Evolutionary conservation across 2,329 filamentous ascomycete species (phyloP), one percentile per base, ranked within the genome.

Genomic region (Aureobasidium melanogenum): DNA sequence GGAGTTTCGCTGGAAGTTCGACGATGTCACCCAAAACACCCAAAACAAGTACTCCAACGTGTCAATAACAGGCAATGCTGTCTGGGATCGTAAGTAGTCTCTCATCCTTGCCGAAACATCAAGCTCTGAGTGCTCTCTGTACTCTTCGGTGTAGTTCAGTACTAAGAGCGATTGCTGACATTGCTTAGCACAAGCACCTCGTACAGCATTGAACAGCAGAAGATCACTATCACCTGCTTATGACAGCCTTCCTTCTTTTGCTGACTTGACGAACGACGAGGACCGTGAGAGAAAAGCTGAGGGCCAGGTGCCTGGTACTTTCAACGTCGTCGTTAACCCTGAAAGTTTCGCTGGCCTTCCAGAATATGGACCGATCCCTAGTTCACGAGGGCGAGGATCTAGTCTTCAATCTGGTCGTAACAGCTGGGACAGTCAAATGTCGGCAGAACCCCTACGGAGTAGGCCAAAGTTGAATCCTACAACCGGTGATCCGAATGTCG

Each of bases 241-340:
- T 24, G 80, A 84, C 67, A 69, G 76, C n/a, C 72, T 84, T 14
- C 82, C 82, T 22, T 78, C 79, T 2, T 85, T 84, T 69, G 70
- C 77, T 34, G 69, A 72, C 15, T 74, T 85, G 59, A 80, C 75
- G 1, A 83, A 75, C 30, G 82, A 85, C 63, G 81, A 83, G 65
- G 82, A 84, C 30, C 74, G 82, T 43, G 82, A 85, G 67, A 76
- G 73, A 62, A 84, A 84, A 67, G 82, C 82, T 17, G 76, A 79
- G 56, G 71, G 71, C 8, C 74, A 74, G 39, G 71, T 70, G 36
- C 81, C 82, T 1, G 82, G 82, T 17, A 83, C 80, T 1, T 84
- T 80, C 68, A 75, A 80, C 67, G 80, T 84, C 22, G 73, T 84
- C 22, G 76, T 80, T 60, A 81, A 82, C 43, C 81, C 78, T 5